These are phyloP conservation scores for Agaricales sp. DNA, from an alignment of 1,284 basidiomycete genomes.

Conservation along the genomic window DNA sequence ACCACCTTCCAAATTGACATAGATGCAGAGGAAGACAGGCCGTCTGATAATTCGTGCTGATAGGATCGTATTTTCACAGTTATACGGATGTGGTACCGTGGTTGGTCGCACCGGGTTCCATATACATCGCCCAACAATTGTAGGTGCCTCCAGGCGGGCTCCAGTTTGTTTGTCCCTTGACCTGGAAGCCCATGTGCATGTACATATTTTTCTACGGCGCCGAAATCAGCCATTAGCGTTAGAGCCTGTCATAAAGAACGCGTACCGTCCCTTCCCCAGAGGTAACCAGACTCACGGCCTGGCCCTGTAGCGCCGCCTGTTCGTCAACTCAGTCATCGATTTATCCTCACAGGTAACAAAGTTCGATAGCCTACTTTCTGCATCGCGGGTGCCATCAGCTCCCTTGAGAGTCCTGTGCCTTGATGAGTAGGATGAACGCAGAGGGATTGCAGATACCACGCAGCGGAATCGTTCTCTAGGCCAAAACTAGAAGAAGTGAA, in stretches of 20 bases:
- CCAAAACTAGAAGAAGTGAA: not conserved
- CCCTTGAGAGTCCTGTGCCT: not conserved
- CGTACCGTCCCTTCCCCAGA: not conserved
- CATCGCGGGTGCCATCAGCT: not conserved
- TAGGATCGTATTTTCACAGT: no score
- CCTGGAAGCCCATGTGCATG: not conserved
- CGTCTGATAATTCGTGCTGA: no score
- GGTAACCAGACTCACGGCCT: not conserved
- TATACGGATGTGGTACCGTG: no score
- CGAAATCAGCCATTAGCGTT: not conserved
- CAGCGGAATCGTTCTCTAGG: not conserved
- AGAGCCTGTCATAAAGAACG: not conserved
- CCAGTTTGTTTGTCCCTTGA: not conserved
- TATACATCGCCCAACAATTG: no score
- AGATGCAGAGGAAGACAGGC: no score
- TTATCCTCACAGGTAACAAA: not conserved
- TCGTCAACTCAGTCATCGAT: not conserved
- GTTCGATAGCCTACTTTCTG: not conserved
- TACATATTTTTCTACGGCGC: not conserved
- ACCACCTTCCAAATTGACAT: no score
- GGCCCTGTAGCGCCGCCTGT: not conserved
- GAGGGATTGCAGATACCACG: not conserved
- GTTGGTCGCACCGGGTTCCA: no score
- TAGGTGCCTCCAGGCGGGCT: no score
- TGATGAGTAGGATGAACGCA: slow-evolving; percentile 1